These are phyloP conservation scores for Globisporangium cystogenes DNA, from an alignment of 352 stramenopile genomes.

Conservation along the genomic window DNA sequence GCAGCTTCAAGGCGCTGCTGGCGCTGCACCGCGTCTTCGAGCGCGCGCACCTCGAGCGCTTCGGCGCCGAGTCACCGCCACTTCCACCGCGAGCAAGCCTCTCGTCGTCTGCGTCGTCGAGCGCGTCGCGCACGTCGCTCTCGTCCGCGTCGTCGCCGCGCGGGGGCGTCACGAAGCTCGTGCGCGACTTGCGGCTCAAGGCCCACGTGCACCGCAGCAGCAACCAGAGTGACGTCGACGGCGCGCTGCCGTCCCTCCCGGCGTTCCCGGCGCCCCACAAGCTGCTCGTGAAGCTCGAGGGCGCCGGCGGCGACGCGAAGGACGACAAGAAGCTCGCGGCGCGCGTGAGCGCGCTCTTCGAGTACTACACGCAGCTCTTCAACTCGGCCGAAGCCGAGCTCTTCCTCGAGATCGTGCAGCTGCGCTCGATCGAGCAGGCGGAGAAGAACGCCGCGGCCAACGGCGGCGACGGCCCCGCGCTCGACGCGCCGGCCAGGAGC, in stretches of 20 bases:
- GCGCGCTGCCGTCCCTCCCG: conserved; percentile 22
- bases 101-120: conserved; percentile 35
- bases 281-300: conserved; percentile 46
- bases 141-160: conserved; percentile 26
- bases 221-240: conserved; percentile 14
- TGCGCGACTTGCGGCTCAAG: conserved; percentile 23
- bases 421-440: conserved; percentile 14
- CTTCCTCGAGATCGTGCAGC: conserved; percentile 43
- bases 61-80: conserved; percentile 15
- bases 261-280: conserved; percentile 36
- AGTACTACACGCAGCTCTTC: conserved; percentile 65
- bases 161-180: conserved; percentile 14
- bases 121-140: conserved; percentile 30
- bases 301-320: conserved; percentile 20
- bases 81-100: conserved; percentile 33
- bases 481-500: conserved; percentile 4
- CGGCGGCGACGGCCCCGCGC: not conserved
- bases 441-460: conserved; percentile 1
- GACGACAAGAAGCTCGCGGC: conserved; percentile 48
- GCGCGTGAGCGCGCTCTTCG: conserved; percentile 40
- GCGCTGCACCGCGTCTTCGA: conserved; percentile 42
- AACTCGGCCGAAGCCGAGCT: conserved; percentile 55
- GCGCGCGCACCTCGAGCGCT: conserved; percentile 27
- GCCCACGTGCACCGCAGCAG: conserved; percentile 10
- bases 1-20: conserved; percentile 55